Base-by-base conservation (phyloP, 2,329 filamentous ascomycete species). In the Eutypa lata region DNA sequence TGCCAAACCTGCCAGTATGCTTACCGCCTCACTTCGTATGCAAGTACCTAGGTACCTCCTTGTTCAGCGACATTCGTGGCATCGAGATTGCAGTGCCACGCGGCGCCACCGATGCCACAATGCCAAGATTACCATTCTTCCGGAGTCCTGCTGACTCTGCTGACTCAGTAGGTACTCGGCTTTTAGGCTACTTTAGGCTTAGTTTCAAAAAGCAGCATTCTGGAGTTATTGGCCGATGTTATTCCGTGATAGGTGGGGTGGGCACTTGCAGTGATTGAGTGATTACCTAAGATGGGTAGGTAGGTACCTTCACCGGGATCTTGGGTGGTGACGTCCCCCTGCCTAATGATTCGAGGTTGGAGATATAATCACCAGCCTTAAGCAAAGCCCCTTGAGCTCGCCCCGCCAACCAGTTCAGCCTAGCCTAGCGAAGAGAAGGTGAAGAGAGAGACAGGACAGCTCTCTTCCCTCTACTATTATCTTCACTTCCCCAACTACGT, bases 401-500 rank as follows among this genome's bases (percentile, higher is more conserved):
- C n/a, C 26, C 26, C 26, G 5, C 26, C 26, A 10, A 31, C 26
- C 26, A 31, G 26, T 10, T n/a, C 26, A 31, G 10, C 26, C 26
- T 10, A 42, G 18, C 38, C 53, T 54, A 52, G 37, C 28, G 6
- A 22, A 33, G 38, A n/a, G 35, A 31, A 44, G 8, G n/a, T 44
- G 13, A 28, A 22, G 24, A 43, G 26, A 18, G 22, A 33, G 28
- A 16, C 14, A 7, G 35, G n/a, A n/a, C 22, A 3, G 11, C 35
- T 26, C 38, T 35, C 26, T 53, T 24, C 47, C 7, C 19, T 37
- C 24, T 18, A 47, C 44, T 51, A 35, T 14, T 14, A 35, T 35
- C 14, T n/a, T 5, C 43, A 37, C 33, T 16, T 47, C 50, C 53
- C 54, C 8, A 51, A 48, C 47, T 52, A 54, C 53, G 51, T 50